These are phyloP conservation scores for Brassica carinata DNA, from an alignment of 345 rosid genomes.

Conservation along the genomic window DNA sequence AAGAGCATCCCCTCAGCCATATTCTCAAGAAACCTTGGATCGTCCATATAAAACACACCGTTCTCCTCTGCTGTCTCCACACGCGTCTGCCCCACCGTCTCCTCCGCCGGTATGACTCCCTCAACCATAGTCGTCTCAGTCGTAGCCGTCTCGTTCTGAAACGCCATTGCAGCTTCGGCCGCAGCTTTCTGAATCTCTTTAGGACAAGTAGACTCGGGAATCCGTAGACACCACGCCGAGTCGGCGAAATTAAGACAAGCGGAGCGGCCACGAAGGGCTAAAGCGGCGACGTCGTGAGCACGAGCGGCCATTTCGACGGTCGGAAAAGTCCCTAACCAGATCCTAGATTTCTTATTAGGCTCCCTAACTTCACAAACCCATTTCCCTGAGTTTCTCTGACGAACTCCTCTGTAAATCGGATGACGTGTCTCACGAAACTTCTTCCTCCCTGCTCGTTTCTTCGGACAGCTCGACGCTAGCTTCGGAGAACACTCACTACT, in stretches of 20 bases:
- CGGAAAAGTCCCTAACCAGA: slow-evolving; percentile 85
- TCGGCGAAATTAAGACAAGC: slow-evolving; percentile 91
- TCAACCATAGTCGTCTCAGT: neutral
- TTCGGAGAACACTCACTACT: slow-evolving; percentile 46
- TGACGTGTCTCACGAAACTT: slow-evolving; percentile 87
- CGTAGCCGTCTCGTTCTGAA: slow-evolving; percentile 12
- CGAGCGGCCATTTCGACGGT: slow-evolving; percentile 91
- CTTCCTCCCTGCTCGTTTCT: slow-evolving; percentile 84
- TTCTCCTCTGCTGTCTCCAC: slow-evolving; percentile 20
- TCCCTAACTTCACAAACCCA: slow-evolving; percentile 94
- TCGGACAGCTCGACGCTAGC: slow-evolving; percentile 70
- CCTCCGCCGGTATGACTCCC: neutral
- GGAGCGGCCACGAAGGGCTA: slow-evolving; percentile 69
- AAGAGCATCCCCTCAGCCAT: slow-evolving; percentile 87
- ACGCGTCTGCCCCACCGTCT: neutral
- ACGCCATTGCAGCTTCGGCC: slow-evolving; percentile 47
- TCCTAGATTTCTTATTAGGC: slow-evolving; percentile 80
- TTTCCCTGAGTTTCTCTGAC: slow-evolving; percentile 69
- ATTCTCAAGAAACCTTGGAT: slow-evolving; percentile 58
- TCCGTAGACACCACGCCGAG: slow-evolving; percentile 71
- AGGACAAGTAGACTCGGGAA: slow-evolving; percentile 58
- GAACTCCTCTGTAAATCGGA: slow-evolving; percentile 81
- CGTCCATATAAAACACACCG: slow-evolving; percentile 53
- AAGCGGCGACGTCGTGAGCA: slow-evolving; percentile 87
- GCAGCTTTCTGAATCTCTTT: slow-evolving; percentile 83